phyloP scores from a whole-genome alignment of 345 rosid species.

The Dimocarpus longan region DNA sequence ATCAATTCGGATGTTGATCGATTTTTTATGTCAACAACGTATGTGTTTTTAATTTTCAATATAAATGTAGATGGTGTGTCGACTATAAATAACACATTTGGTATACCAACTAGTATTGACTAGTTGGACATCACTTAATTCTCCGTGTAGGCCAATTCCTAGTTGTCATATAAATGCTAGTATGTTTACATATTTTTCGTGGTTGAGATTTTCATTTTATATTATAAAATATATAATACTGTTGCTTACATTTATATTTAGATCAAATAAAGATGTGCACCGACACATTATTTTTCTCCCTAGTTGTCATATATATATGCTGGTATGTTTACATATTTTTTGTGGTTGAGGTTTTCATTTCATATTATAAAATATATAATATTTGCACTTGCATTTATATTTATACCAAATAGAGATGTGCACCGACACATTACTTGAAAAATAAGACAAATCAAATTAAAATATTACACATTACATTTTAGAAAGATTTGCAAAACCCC shows the following conservation, averaged over 20 bases:
- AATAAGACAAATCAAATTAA: background rate
- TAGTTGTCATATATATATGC: background rate
- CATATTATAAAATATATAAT: too few species aligned
- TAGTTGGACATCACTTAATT: background rate
- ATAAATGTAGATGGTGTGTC: background rate
- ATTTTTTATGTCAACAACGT: too few species aligned
- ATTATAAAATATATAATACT: too few species aligned
- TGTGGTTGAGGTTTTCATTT: background rate
- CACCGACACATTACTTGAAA: background rate
- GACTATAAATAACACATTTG: background rate
- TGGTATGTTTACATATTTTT: background rate
- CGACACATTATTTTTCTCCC: background rate
- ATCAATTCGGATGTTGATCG: too few species aligned
- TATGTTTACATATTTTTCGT: background rate
- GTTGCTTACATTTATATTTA: too few species aligned
- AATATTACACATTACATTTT: too few species aligned
- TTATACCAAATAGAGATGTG: too few species aligned
- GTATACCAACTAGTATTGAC: slow-evolving; percentile 1
- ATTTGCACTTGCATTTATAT: too few species aligned
- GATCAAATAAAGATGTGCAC: too few species aligned
- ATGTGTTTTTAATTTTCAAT: too few species aligned
- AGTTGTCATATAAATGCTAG: background rate
- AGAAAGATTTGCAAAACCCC: too few species aligned
- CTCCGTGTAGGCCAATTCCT: slow-evolving; percentile 3
- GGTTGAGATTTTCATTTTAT: background rate